A percentile compares a stretch with the other conserved stretches of the same genome.
These are phyloP conservation scores for Tuber microsphaerosporum DNA, from an alignment of 495 filamentous ascomycete genomes.

Conservation along the genomic window DNA sequence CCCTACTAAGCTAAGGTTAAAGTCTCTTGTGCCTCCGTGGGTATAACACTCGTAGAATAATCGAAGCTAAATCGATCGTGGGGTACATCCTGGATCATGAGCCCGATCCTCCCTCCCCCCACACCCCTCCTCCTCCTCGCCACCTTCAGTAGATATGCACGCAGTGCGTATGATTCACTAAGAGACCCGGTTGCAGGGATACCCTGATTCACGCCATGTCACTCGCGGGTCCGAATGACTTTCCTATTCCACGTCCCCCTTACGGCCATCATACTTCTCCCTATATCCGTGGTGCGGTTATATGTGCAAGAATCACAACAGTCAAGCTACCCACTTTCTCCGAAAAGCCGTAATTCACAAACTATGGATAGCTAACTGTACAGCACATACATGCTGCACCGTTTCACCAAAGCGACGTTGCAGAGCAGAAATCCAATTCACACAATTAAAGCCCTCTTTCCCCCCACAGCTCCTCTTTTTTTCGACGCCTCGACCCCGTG, in stretches of 20 bases:
- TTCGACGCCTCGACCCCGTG: no score
- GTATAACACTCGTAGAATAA: not conserved
- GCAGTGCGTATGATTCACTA: not conserved
- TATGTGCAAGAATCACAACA: not conserved
- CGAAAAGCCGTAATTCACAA: not conserved
- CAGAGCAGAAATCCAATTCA: not conserved
- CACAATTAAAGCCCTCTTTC: no score
- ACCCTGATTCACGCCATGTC: not conserved
- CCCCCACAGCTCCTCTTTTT: no score
- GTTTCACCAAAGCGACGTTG: constrained; percentile 1
- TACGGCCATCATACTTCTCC: not conserved
- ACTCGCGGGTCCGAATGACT: not conserved
- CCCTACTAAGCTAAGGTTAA: not conserved
- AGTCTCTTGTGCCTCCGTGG: not conserved
- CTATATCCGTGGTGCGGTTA: not conserved
- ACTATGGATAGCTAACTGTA: not conserved
- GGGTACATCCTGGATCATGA: not conserved
- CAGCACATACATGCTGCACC: constrained; percentile 1
- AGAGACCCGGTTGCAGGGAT: not conserved
- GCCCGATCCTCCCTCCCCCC: not conserved
- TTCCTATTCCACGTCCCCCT: not conserved
- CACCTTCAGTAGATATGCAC: not conserved
- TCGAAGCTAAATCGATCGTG: not conserved
- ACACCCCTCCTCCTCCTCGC: not conserved
- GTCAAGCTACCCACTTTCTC: not conserved